Evolutionary conservation across 2,329 filamentous ascomycete species (phyloP), one percentile per base, ranked within the genome.

Genomic region (Ascosphaera aggregata): DNA sequence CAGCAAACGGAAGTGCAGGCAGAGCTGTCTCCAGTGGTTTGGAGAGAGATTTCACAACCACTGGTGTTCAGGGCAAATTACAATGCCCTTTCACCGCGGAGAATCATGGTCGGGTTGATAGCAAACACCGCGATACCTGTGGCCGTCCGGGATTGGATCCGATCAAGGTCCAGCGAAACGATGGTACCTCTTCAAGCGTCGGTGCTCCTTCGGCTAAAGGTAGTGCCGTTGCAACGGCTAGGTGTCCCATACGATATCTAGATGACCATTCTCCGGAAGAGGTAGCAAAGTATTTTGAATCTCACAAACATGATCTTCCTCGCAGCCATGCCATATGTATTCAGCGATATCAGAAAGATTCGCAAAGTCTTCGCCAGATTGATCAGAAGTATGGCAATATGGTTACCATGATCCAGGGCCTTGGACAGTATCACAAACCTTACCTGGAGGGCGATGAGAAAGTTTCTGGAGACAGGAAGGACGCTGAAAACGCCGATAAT

Each of bases 331-430:
- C 91, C 53, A 71, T 94, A 35, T 95, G 86, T 55, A 74, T 95
- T 43, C 76, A 80, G 51, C 72, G 85, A 41, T 93, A 93, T 53
- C 81, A 92, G 58, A 77, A 73, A 55, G 86, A 85, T 50, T 77
- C 86, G 48, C 71, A 79, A 45, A 80, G 85, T 50, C 80, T 92
- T 51, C 73, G 74, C 46, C 80, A 91, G 57, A 65, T 95, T 40
- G 86, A 95, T 54, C 81, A 81, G 44, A 95, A 94, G 56, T 95
- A 94, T 54, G 84, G 82, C 46, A 86, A 77, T 53, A 63, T 94
- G 34, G 82, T 81, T 47, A 91, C 73, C 58, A 94, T 95, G 86
- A 91, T 95, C 43, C 77, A 89, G 54, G 82, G 82, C 7, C 64
- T 95, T 31, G 80, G 84, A 37, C 71, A 76, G 45, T 81, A 91